phyloP scores from a whole-genome alignment of 2,329 filamentous ascomycete genomes.

The Knoxdaviesia proteae region DNA sequence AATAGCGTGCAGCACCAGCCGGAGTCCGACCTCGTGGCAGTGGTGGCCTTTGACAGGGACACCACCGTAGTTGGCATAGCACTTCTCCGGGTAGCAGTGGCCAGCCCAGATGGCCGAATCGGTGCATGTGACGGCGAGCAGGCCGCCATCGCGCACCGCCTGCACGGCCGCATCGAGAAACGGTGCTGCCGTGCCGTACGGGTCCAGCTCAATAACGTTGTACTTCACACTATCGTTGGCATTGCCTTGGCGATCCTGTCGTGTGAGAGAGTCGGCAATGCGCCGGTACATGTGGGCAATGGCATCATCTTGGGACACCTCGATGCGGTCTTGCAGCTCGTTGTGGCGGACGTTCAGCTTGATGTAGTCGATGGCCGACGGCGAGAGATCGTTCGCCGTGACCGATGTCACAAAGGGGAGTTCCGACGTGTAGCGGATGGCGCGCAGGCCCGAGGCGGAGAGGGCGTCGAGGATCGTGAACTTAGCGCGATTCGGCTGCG shows the following conservation, averaged over 20 bases:
- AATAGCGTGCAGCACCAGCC: constrained; percentile 67
- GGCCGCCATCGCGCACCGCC: constrained; percentile 58
- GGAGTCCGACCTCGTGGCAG: constrained; percentile 75
- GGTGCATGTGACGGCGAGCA: constrained; percentile 90
- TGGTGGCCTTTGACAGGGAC: constrained; percentile 65
- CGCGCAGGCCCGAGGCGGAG: constrained; percentile 80
- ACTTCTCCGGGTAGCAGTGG: constrained; percentile 83
- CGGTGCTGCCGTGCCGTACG: constrained; percentile 80
- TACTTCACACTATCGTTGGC: constrained; percentile 35
- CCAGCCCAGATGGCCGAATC: constrained; percentile 92
- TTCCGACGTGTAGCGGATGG: constrained; percentile 78
- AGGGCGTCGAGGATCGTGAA: constrained; percentile 89
- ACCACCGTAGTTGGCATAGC: constrained; percentile 83
- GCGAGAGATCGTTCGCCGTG: constrained; percentile 76
- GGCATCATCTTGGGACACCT: constrained; percentile 60
- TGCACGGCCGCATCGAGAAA: constrained; percentile 87
- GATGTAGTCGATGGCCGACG: constrained; percentile 60
- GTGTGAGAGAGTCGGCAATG: constrained; percentile 30
- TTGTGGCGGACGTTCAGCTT: constrained; percentile 73
- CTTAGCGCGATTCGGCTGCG: constrained; percentile 12
- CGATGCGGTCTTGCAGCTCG: constrained; percentile 47
- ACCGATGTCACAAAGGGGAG: constrained; percentile 65
- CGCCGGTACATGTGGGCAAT: constrained; percentile 76
- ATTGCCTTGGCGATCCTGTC: constrained; percentile 17
- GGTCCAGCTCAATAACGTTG: constrained; percentile 90